Conservation (phyloP, 2,329 filamentous ascomycete species). For the Colletotrichum sp. region DNA sequence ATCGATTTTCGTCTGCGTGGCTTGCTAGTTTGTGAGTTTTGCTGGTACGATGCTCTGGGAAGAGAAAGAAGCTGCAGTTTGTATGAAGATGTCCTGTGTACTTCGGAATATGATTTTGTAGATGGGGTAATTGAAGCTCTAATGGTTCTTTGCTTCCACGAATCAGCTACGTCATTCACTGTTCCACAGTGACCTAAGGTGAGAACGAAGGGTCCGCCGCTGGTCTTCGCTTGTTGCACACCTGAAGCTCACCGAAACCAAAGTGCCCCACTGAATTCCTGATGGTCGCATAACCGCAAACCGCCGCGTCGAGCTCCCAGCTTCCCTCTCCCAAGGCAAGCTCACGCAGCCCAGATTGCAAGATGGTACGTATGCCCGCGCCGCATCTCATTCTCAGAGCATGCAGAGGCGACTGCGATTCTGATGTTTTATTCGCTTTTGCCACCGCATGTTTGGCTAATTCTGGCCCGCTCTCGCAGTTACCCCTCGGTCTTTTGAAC, state of each 20-base stretch:
- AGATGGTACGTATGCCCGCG: slow-evolving; percentile 5
- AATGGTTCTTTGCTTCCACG: not conserved
- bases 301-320: slow-evolving; percentile 7
- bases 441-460: not conserved
- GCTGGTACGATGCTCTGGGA: not conserved
- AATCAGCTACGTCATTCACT: not conserved
- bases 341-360: slow-evolving; percentile 10
- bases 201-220: not conserved
- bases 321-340: slow-evolving; percentile 13
- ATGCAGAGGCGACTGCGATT: not conserved
- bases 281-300: slow-evolving; percentile 14
- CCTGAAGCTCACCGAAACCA: slow-evolving; percentile 4
- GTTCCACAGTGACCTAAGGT: not conserved
- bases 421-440: not conserved
- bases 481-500: slow-evolving; percentile 84
- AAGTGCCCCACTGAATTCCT: not conserved
- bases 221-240: not conserved
- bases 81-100: too few species aligned
- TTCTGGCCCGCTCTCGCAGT: slow-evolving; percentile 41
- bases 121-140: not conserved
- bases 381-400: not conserved
- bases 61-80: not conserved
- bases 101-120: too few species aligned
- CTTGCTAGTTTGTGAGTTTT: not conserved
- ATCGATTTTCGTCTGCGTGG: not conserved